Percentiles rank a stretch among this genome's conserved stretches.
phyloP scores from a whole-genome alignment of 768 basidiomycete species.

The Lentinus tigrinus region DNA sequence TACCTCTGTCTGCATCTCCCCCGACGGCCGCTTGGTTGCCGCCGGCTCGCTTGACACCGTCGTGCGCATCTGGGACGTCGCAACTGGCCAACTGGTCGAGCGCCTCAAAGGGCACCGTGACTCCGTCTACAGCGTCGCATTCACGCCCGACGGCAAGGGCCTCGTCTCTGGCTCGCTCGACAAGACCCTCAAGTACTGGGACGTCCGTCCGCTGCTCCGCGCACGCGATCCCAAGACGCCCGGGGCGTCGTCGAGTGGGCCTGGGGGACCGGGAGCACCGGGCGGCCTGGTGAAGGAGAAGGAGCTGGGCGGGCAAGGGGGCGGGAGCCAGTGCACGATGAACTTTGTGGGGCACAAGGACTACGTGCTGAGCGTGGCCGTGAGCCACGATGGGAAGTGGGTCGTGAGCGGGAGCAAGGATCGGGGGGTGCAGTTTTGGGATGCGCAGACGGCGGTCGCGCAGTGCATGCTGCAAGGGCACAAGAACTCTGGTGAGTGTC shows the following conservation, averaged over 20 bases:
- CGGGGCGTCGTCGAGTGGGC: conserved; percentile 17
- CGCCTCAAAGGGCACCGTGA: conserved; percentile 60
- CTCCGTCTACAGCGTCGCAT: conserved; percentile 71
- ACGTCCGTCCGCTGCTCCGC: conserved; percentile 39
- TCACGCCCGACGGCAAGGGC: conserved; percentile 86
- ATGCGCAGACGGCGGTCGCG: conserved; percentile 71
- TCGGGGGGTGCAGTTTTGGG: conserved; percentile 94
- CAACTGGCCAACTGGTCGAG: conserved; percentile 54
- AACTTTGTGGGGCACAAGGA: conserved; percentile 92
- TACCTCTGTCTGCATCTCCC: conserved; percentile 58
- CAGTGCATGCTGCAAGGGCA: conserved; percentile 91
- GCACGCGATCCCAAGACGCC: conserved; percentile 30
- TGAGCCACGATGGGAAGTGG: conserved; percentile 91
- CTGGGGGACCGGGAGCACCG: neutral
- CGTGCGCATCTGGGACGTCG: conserved; percentile 73
- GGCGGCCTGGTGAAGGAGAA: no score
- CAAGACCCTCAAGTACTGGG: conserved; percentile 66
- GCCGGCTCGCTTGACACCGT: conserved; percentile 60
- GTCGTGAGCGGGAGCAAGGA: conserved; percentile 96
- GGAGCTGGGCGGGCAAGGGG: no score
- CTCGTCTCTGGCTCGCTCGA: conserved; percentile 86
- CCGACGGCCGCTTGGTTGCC: conserved; percentile 58
- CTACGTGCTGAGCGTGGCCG: conserved; percentile 72
- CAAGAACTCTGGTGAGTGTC: conserved; percentile 60
- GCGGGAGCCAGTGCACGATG: conserved; percentile 64